Conservation (phyloP, 805 yeast genomes). For the Tetrapisispora nanseiensis region DNA sequence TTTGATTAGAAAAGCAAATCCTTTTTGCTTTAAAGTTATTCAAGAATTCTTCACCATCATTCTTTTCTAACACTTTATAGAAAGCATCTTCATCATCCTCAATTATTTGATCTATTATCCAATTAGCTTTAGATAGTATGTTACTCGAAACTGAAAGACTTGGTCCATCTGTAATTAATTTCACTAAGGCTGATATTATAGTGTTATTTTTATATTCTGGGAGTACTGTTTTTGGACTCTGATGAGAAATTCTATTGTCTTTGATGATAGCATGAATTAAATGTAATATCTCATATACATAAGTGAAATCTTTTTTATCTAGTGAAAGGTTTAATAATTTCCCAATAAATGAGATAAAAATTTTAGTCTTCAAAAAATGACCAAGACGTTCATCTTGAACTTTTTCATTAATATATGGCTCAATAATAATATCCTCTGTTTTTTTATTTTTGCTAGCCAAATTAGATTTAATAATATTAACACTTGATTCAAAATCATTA, state of each 20-base stretch:
- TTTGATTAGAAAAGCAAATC: conserved; percentile 16
- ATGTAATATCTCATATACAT: conserved; percentile 53
- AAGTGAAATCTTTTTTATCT: conserved; percentile 42
- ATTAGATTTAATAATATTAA: conserved; percentile 37
- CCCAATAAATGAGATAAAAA: conserved; percentile 47
- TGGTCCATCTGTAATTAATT: conserved; percentile 38
- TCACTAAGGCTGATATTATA: conserved; percentile 31
- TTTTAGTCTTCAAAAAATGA: conserved; percentile 39
- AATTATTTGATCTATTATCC: conserved; percentile 42
- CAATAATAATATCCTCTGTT: conserved; percentile 37
- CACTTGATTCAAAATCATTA: conserved; percentile 43
- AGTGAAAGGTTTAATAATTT: conserved; percentile 49
- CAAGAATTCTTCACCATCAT: conserved; percentile 50
- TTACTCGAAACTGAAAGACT: conserved; percentile 34
- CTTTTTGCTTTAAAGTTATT: conserved; percentile 40
- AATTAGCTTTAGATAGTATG: conserved; percentile 46
- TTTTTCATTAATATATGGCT: conserved; percentile 34
- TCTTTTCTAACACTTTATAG: conserved; percentile 40
- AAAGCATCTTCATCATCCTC: conserved; percentile 38
- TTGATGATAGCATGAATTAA: conserved; percentile 54
- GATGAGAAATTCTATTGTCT: conserved; percentile 35
- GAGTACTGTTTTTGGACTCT: conserved; percentile 45
- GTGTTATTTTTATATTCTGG: conserved; percentile 34
- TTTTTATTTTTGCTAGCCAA: conserved; percentile 33
- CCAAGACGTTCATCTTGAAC: conserved; percentile 36